phyloP scores from a whole-genome alignment of 2,329 filamentous ascomycete species.

The Catunica adiposa region DNA sequence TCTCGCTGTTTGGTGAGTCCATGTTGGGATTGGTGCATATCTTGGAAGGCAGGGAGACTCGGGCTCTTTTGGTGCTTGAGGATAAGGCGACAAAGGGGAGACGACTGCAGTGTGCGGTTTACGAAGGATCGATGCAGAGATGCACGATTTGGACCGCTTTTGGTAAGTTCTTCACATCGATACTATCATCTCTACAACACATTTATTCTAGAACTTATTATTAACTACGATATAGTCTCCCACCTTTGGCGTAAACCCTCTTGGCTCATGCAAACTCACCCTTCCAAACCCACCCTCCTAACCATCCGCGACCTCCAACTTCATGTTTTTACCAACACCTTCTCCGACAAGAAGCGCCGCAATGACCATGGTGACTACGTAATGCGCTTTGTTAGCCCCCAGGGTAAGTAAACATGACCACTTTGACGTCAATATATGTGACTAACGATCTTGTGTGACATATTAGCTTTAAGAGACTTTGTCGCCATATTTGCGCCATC shows the following conservation, averaged over 20 bases:
- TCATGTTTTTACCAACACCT: constrained; percentile 42
- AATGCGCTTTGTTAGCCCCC: constrained; percentile 30
- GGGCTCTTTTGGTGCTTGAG: constrained; percentile 37
- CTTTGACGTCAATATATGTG: background rate
- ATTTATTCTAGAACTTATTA: background rate
- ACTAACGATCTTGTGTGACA: too few species aligned
- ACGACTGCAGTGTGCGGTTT: constrained; percentile 40
- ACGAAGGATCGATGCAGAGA: background rate
- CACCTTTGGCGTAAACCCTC: constrained; percentile 25
- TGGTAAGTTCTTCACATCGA: constrained; percentile 1
- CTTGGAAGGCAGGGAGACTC: constrained; percentile 36
- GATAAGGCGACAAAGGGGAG: constrained; percentile 32
- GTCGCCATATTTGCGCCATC: too few species aligned
- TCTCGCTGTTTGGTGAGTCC: constrained; percentile 26
- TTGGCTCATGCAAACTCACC: background rate
- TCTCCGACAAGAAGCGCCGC: constrained; percentile 27
- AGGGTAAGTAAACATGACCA: constrained; percentile 19
- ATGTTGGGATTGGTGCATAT: constrained; percentile 23
- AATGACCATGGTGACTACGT: constrained; percentile 35
- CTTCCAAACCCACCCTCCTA: background rate
- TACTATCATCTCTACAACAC: too few species aligned
- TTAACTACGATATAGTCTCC: constrained; percentile 37
- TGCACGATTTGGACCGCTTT: constrained; percentile 40
- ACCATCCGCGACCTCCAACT: constrained; percentile 28
- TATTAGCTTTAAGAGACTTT: too few species aligned